Evolutionary conservation across 768 basidiomycete genomes (phyloP).

Genomic region (Hebeloma cylindrosporum): DNA sequence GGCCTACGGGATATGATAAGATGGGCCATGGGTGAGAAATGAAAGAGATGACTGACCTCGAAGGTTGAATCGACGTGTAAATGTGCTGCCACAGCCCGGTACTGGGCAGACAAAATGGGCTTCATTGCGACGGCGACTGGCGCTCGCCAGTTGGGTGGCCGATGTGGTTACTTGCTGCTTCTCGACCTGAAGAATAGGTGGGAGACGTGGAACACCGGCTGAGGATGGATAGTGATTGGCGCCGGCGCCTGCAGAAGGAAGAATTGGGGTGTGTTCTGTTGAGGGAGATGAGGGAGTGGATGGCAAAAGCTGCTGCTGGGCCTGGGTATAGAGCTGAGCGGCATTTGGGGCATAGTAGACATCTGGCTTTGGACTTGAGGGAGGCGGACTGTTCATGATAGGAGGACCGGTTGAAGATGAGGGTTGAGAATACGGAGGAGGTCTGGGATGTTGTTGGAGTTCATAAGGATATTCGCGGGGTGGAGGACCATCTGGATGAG

Average conservation of each 20-base stretch:
- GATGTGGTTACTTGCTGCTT: constrained; percentile 95
- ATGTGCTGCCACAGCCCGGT: constrained; percentile 95
- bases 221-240: constrained; percentile 57
- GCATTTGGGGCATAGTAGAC: constrained; percentile 51
- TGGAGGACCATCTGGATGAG: constrained; percentile 41
- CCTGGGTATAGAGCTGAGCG: constrained; percentile 53
- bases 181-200: constrained; percentile 87
- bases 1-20: constrained; percentile 50
- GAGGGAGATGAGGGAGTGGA: constrained; percentile 31
- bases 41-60: constrained; percentile 50
- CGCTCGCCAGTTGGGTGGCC: constrained; percentile 90
- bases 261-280: constrained; percentile 28
- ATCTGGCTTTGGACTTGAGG: constrained; percentile 39
- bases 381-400: constrained; percentile 21
- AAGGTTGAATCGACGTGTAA: constrained; percentile 89
- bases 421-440: constrained; percentile 33
- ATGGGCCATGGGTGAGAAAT: constrained; percentile 9
- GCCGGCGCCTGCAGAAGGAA: constrained; percentile 43
- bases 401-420: constrained; percentile 25
- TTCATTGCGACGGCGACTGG: constrained; percentile 85
- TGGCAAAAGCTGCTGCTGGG: constrained; percentile 31
- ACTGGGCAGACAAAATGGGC: constrained; percentile 94
- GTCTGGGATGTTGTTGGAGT: constrained; percentile 39
- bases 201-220: constrained; percentile 56
- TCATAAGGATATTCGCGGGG: constrained; percentile 42